Base-by-base conservation (phyloP, 2,329 filamentous ascomycete genomes). In the Capronia americana region DNA sequence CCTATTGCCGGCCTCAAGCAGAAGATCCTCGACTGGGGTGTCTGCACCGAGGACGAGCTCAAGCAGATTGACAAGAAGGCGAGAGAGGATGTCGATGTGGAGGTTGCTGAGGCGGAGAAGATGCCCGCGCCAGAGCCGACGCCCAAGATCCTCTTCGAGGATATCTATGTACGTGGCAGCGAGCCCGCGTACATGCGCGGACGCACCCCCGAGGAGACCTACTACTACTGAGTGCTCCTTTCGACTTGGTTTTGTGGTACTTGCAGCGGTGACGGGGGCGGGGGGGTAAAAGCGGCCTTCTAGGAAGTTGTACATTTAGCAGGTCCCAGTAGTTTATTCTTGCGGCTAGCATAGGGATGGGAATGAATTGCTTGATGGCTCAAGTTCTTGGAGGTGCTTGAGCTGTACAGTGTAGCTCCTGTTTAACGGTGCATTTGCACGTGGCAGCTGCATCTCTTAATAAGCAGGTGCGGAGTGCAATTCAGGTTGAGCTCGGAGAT, bases 1-100 rank as follows among this genome's bases (percentile, higher is more conserved):
- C 93, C 95, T 73, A 99, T 99, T 77, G 93, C 93, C 76, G 95
- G 95, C 67, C 88, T 99, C 74, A 98, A 98, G 89, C 91, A 95
- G 85, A 97, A 97, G 86, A 90, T 99, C 73, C 84, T 99, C 66
- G 95, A 99, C 82, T 99, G 95, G 95, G 88, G 88, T 67, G 90
- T 99, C 73, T 89, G 89, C 74, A 88, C 86, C 68, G 95, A 99
- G 86, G 93, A 97, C 48, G 94, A 98, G 83, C 90, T 99, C 80
- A 99, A 99, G 91, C 80, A 80, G 72, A 89, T 99, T 74, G 95
- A 99, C 86, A 98, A 97, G 88, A 88, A 96, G 76, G 93, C 95
- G 20, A 90, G 93, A 77, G 85, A 82, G 78, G 85, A 89, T 76
- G 92, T 99, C 77, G 93, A 95, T 79, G 89, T 88, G 72, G 94